A percentile compares a stretch with the other conserved stretches of the same genome.
phyloP scores from a whole-genome alignment of 2,329 filamentous ascomycete species.

The Cercospora citrullina region DNA sequence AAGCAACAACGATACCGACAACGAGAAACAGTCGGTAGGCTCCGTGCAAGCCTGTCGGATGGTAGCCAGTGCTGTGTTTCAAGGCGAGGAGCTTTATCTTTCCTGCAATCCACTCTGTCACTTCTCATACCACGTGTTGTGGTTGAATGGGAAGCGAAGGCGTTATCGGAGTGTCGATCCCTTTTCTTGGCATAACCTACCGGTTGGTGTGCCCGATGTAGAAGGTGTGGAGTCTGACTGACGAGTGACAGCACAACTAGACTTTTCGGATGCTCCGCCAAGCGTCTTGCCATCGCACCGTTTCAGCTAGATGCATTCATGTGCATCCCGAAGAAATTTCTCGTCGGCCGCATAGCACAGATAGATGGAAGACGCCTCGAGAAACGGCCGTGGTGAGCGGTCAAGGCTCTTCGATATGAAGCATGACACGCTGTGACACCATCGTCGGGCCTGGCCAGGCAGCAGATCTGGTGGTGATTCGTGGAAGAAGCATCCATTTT shows the following conservation, averaged over 20 bases:
- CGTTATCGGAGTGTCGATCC: not conserved
- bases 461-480: not conserved
- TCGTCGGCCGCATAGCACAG: not conserved
- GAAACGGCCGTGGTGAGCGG: not conserved
- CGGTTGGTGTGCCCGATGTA: conserved; percentile 1
- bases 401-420: not conserved
- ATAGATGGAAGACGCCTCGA: not conserved
- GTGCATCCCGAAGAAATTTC: not conserved
- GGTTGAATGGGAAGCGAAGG: not conserved
- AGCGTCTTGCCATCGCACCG: not conserved
- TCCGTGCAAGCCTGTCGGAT: not conserved
- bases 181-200: not conserved
- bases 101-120: not conserved
- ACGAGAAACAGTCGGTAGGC: not conserved
- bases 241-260: not conserved
- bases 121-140: not conserved
- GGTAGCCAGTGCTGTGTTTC: not conserved
- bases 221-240: conserved; percentile 6
- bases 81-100: not conserved
- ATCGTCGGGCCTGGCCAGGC: not conserved
- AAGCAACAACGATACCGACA: not conserved
- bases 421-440: not conserved
- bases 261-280: not conserved
- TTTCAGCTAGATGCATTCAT: conserved; percentile 6
- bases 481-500: not conserved